Conservation (phyloP, 495 filamentous ascomycete species). For the Astrothelium macrocarpum region DNA sequence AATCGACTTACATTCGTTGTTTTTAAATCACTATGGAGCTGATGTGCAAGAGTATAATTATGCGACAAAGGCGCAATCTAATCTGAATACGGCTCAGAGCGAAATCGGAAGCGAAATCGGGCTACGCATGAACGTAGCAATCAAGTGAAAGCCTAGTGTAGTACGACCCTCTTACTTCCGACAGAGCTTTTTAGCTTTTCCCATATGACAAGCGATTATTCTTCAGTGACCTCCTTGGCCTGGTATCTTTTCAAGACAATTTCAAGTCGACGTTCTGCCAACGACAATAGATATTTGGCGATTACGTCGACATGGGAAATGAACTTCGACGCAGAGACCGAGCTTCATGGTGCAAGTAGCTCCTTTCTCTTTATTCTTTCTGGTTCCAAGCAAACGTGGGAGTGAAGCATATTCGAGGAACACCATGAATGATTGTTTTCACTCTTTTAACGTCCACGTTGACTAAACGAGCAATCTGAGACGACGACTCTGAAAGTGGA, state of each 20-base stretch:
- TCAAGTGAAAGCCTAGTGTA: constrained; percentile 1
- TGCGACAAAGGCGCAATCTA: too few relatives aligned
- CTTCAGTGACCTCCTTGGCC: constrained; percentile 18
- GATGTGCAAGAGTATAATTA: background rate
- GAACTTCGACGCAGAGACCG: constrained; percentile 17
- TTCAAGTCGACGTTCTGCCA: constrained; percentile 23
- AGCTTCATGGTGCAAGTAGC: constrained; percentile 24
- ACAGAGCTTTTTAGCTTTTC: too few relatives aligned
- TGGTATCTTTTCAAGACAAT: constrained; percentile 13
- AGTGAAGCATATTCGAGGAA: constrained; percentile 19
- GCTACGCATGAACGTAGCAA: constrained; percentile 10
- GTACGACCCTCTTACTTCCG: background rate
- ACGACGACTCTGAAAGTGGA: constrained; percentile 10
- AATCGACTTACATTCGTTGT: constrained; percentile 3
- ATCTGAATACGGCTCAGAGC: background rate
- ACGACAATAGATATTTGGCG: constrained; percentile 20
- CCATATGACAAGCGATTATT: constrained; percentile 19
- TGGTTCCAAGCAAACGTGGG: constrained; percentile 12
- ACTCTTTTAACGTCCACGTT: constrained; percentile 40
- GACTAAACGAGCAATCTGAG: constrained; percentile 13
- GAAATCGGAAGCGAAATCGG: constrained; percentile 10
- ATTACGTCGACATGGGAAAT: constrained; percentile 24
- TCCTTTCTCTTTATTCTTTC: constrained; percentile 15
- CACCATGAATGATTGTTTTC: constrained; percentile 51
- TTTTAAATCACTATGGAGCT: constrained; percentile 8